Evolutionary conservation across 805 yeast species (phyloP).

Genomic region (Trichomonascus vanleenenianus): DNA sequence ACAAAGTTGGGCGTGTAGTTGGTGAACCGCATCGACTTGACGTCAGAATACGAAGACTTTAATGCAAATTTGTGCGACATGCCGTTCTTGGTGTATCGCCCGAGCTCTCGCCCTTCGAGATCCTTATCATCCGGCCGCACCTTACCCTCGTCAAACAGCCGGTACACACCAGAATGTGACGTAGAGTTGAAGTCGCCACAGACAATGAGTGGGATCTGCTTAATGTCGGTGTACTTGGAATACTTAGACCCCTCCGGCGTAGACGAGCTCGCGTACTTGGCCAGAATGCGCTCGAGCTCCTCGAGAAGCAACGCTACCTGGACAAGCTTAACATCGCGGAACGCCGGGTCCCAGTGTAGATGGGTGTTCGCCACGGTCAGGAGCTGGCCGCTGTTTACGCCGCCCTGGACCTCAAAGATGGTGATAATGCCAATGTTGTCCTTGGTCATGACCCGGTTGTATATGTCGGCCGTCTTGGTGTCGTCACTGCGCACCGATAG

Average conservation of each 20-base stretch:
- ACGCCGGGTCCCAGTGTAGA: constrained; percentile 97
- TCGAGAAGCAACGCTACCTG: constrained; percentile 90
- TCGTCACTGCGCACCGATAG: constrained; percentile 45
- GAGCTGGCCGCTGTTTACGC: constrained; percentile 55
- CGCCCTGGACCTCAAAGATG: constrained; percentile 51
- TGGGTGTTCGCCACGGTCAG: constrained; percentile 82
- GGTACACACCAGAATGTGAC: constrained; percentile 83
- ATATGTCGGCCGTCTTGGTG: constrained; percentile 87
- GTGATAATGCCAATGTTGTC: constrained; percentile 84
- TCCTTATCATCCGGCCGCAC: constrained; percentile 69
- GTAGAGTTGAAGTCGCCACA: constrained; percentile 97
- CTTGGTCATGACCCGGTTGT: constrained; percentile 92
- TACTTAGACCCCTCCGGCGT: constrained; percentile 27
- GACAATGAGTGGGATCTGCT: constrained; percentile 65
- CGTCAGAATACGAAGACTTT: constrained; percentile 74
- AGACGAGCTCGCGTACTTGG: constrained; percentile 33
- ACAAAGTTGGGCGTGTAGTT: constrained; percentile 91
- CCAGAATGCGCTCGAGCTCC: constrained; percentile 64
- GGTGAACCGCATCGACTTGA: constrained; percentile 90
- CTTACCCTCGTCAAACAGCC: constrained; percentile 72
- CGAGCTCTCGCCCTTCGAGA: constrained; percentile 81
- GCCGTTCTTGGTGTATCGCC: constrained; percentile 81
- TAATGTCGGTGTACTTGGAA: constrained; percentile 35
- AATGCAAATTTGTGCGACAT: constrained; percentile 73
- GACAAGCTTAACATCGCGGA: constrained; percentile 90